These are phyloP conservation scores for Termitomyces sp. DNA, from an alignment of 768 basidiomycete species.

Conservation along the genomic window DNA sequence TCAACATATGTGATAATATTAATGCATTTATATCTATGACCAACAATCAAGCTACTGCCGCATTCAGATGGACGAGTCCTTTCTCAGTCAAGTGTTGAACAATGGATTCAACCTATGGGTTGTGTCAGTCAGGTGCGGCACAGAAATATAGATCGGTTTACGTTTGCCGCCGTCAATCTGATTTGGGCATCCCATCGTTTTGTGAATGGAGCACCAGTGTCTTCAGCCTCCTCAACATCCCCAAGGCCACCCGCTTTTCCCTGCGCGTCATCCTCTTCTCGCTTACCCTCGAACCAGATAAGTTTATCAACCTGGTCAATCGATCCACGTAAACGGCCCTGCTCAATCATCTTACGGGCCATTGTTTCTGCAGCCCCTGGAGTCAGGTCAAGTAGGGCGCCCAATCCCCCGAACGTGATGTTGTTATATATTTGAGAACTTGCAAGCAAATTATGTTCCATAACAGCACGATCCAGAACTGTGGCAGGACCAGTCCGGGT, in stretches of 20 bases:
- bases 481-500: slow-evolving; percentile 90
- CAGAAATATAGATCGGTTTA: slow-evolving; percentile 27
- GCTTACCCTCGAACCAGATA: slow-evolving; percentile 86
- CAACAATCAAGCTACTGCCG: slow-evolving; percentile 17
- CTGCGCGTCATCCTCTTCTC: slow-evolving; percentile 88
- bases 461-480: slow-evolving; percentile 93
- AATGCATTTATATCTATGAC: slow-evolving; percentile 21
- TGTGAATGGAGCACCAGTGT: slow-evolving; percentile 85
- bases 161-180: slow-evolving; percentile 80
- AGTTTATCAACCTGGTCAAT: slow-evolving; percentile 96
- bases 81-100: slow-evolving; percentile 78
- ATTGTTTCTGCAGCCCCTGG: slow-evolving; percentile 94
- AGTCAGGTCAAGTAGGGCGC: slow-evolving; percentile 81
- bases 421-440: slow-evolving; percentile 98
- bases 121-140: not conserved
- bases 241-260: slow-evolving; percentile 93
- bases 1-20: slow-evolving; percentile 21
- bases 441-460: slow-evolving; percentile 97
- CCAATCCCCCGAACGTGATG: slow-evolving; percentile 92
- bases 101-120: slow-evolving; percentile 69
- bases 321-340: slow-evolving; percentile 85
- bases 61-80: slow-evolving; percentile 46
- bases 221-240: slow-evolving; percentile 81
- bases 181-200: slow-evolving; percentile 97
- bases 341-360: slow-evolving; percentile 98